These are phyloP conservation scores for Rheum nobile DNA, from an alignment of 148 eudicot species.

Conservation along the genomic window DNA sequence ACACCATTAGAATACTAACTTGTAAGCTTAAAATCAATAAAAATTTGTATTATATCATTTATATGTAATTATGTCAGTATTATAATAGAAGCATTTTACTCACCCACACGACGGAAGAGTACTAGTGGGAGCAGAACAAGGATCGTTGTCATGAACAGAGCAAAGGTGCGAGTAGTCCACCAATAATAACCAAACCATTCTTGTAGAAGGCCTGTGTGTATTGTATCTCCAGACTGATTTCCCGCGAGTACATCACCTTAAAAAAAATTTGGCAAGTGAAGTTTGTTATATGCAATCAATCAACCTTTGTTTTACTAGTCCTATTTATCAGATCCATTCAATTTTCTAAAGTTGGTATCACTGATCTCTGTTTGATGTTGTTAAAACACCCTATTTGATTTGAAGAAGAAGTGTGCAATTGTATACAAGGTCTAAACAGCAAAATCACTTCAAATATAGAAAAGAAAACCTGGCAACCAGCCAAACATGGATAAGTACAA, in stretches of 20 bases:
- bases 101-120: constrained; percentile 71
- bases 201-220: constrained; percentile 79
- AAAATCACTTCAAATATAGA: not conserved
- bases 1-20: not conserved
- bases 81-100: constrained; percentile 11
- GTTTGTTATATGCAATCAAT: not conserved
- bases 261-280: not conserved
- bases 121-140: constrained; percentile 70
- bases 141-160: constrained; percentile 43
- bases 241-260: constrained; percentile 93
- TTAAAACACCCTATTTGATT: not conserved
- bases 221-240: constrained; percentile 49
- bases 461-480: not conserved
- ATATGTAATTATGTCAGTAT: not conserved
- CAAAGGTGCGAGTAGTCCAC: constrained; percentile 85
- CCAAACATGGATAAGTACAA: not conserved
- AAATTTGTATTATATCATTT: not conserved
- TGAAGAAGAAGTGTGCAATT: not conserved
- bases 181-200: constrained; percentile 96
- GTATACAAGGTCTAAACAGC: too few relatives aligned
- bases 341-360: not conserved
- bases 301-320: not conserved
- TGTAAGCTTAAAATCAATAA: not conserved
- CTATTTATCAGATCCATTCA: too few relatives aligned
- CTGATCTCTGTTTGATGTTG: not conserved